Conservation (phyloP, 2,329 filamentous ascomycete genomes). For the Domatiomyces catenatus region DNA sequence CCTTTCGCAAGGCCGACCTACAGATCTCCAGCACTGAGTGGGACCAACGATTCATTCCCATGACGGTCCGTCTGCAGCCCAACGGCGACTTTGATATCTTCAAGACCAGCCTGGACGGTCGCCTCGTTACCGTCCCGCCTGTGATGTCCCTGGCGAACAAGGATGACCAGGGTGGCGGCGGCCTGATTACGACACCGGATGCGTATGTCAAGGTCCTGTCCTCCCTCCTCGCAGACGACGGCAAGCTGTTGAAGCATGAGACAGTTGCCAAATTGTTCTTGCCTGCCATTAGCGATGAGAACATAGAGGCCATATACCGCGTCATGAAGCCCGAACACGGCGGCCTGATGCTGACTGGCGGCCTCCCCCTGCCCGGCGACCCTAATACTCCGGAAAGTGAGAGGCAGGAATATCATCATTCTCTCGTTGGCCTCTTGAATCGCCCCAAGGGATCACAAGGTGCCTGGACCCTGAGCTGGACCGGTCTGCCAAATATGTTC, state of each 20-base stretch:
- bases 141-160: slow-evolving; percentile 23
- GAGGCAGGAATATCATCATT: slow-evolving; percentile 1
- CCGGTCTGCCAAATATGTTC: slow-evolving; percentile 16
- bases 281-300: slow-evolving; percentile 5
- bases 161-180: slow-evolving; percentile 33
- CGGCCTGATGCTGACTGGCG: neutral
- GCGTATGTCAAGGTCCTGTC: slow-evolving; percentile 22
- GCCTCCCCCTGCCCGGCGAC: neutral
- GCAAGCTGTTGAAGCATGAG: slow-evolving; percentile 18
- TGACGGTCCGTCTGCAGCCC: neutral
- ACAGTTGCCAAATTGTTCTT: slow-evolving; percentile 13
- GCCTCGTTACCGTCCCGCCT: slow-evolving; percentile 23
- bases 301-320: neutral
- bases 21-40: neutral
- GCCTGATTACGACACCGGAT: slow-evolving; percentile 23
- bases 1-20: neutral
- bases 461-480: slow-evolving; percentile 15
- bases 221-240: slow-evolving; percentile 21
- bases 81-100: slow-evolving; percentile 22
- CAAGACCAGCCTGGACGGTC: slow-evolving; percentile 25
- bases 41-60: neutral
- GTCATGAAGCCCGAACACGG: neutral
- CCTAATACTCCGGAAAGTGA: neutral
- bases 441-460: slow-evolving; percentile 5
- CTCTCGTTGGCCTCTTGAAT: slow-evolving; percentile 4